Percentiles rank a stretch among this genome's conserved stretches.
Evolutionary conservation across 371 early-diverging fungal species (phyloP).

Genomic region (Lichtheimia ramosa): DNA sequence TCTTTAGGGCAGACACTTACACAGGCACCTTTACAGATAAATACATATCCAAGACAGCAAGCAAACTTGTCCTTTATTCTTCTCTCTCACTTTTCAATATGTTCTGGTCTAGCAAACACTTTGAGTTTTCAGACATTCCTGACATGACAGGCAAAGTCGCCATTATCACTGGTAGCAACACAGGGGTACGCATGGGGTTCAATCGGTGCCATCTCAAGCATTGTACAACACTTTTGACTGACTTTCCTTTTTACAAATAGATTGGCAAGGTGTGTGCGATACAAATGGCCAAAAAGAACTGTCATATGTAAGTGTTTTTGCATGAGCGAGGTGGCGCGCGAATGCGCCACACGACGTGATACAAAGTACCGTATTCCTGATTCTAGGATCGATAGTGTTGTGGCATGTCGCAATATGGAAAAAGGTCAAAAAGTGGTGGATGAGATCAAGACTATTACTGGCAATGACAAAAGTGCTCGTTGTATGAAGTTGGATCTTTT

Average conservation of each 20-base stretch:
- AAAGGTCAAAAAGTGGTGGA: constrained; percentile 49
- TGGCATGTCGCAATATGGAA: constrained; percentile 59
- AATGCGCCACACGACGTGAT: not conserved
- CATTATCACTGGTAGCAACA: constrained; percentile 75
- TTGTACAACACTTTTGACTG: too few relatives aligned
- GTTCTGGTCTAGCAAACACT: constrained; percentile 12
- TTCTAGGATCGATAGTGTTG: constrained; percentile 20
- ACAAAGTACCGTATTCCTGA: not conserved
- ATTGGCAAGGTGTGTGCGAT: constrained; percentile 62
- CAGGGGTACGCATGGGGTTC: constrained; percentile 46
- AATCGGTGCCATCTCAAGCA: not conserved
- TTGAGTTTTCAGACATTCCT: constrained; percentile 53
- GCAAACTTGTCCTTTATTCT: too few relatives aligned
- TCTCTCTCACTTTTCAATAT: constrained; percentile 1
- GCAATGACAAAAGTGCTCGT: constrained; percentile 50
- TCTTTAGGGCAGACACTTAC: too few relatives aligned
- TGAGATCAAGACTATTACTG: constrained; percentile 53
- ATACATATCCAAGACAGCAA: too few relatives aligned
- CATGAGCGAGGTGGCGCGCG: not conserved
- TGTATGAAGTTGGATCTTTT: constrained; percentile 52
- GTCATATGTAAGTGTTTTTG: constrained; percentile 47
- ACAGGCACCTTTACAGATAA: too few relatives aligned
- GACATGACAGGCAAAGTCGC: constrained; percentile 66
- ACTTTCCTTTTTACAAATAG: constrained; percentile 27
- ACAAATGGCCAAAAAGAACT: constrained; percentile 61